These are phyloP conservation scores for Chlamydomonas reinhardtii DNA, from an alignment of 163 green algal species.

Conservation along the genomic window DNA sequence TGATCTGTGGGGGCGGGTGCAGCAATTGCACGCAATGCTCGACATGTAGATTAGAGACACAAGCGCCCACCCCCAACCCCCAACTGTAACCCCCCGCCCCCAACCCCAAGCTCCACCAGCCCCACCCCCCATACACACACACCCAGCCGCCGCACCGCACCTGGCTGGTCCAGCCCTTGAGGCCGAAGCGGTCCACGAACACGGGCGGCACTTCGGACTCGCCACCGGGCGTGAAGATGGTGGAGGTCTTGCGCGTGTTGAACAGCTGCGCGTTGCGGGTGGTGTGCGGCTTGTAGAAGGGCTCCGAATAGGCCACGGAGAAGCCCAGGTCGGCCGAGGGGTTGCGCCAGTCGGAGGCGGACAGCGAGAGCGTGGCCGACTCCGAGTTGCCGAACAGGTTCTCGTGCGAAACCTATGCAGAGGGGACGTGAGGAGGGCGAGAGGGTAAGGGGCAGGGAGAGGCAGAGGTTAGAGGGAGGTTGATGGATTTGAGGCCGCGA, in stretches of 20 bases:
- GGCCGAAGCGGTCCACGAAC: conserved; percentile 93
- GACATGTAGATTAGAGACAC: too few species aligned
- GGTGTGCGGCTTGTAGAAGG: conserved; percentile 73
- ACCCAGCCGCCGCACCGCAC: background rate
- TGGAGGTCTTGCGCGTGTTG: conserved; percentile 93
- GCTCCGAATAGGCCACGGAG: conserved; percentile 72
- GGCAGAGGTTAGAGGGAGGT: too few species aligned
- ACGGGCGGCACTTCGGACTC: conserved; percentile 89
- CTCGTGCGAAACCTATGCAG: conserved; percentile 64
- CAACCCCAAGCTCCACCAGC: too few species aligned
- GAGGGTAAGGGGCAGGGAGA: too few species aligned
- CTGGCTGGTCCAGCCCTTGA: conserved; percentile 83
- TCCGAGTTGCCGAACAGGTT: conserved; percentile 84
- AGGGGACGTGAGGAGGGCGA: background rate
- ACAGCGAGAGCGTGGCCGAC: conserved; percentile 58
- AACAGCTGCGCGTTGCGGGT: conserved; percentile 82
- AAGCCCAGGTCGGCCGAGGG: conserved; percentile 65
- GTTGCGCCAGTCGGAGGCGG: conserved; percentile 65
- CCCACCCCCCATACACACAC: too few species aligned
- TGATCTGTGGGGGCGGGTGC: conserved; percentile 4
- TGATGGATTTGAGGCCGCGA: too few species aligned
- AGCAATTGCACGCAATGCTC: too few species aligned
- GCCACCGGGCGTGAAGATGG: conserved; percentile 88
- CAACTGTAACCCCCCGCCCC: too few species aligned
- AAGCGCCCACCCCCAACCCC: too few species aligned